Base-by-base conservation (phyloP, 495 filamentous ascomycete genomes). In the Aspergillus bertholletiae region DNA sequence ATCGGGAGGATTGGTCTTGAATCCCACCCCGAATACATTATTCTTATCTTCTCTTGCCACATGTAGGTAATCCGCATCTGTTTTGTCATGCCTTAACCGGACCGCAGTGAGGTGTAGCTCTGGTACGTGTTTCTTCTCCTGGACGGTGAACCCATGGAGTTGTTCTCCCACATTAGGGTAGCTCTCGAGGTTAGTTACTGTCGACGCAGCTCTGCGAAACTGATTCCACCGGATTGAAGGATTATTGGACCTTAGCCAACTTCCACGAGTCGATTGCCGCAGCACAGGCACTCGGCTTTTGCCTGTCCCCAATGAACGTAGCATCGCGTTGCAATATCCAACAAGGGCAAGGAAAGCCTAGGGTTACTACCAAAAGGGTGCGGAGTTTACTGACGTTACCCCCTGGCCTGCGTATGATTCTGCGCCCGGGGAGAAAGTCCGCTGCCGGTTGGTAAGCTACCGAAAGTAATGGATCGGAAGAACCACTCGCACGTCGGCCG, bases 11-110 rank as follows among this genome's bases (percentile, higher is more conserved):
- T 97, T 98, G 3, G 94, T 98, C 81, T 96, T 96, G 82, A 97
- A 98, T 6, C 91, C 93, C 61, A 97, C 91, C 7, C 92, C 96
- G 77, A 98, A 98, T 56, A 97, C 95, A 88, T 97, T 98, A 72
- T 98, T 98, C 76, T 87, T 87, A 67, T 98, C 94, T 43, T 97
- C 90, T 51, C 92, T 80, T 0, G 89, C 94, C 57, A 98, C 84
- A 76, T 98, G 94, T 26, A 98, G 83, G 65, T 97, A 96, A 53
- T 98, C 90, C 18, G 94, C 93, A 53, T 91, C 88, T 6, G 94
- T 98, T 74, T 89, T 90, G 71, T 96, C 88, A 67, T 98, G 94
- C 55, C 84, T 85, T 58, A 97, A 76, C 54, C 94, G 88, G 34
- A 97, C 71, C 3, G 95, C 95, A 3, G 92, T 93, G 51, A 98